phyloP scores from a whole-genome alignment of 768 basidiomycete species.

The Leccinellum rugosiceps region DNA sequence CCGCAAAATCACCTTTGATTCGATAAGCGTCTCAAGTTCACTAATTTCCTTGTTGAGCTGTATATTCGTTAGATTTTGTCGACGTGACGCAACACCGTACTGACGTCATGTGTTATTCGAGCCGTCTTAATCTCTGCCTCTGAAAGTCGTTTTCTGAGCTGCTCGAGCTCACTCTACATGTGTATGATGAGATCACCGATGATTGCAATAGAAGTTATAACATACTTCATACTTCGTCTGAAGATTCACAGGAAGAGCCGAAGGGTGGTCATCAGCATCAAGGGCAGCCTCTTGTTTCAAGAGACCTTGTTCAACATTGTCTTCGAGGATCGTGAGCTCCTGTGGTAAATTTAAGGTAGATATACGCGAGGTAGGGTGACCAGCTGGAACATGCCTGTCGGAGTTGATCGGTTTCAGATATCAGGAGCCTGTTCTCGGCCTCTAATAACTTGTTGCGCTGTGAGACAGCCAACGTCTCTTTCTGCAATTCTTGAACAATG shows the following conservation, averaged over 20 bases:
- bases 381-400: constrained; percentile 51
- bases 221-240: constrained; percentile 53
- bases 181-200: neutral
- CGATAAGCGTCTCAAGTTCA: constrained; percentile 90
- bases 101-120: constrained; percentile 62
- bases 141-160: constrained; percentile 62
- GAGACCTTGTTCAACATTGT: constrained; percentile 64
- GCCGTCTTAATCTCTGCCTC: constrained; percentile 77
- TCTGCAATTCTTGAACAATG: constrained; percentile 85
- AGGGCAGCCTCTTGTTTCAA: constrained; percentile 46
- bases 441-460: constrained; percentile 71
- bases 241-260: constrained; percentile 27
- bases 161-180: constrained; percentile 60
- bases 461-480: constrained; percentile 61
- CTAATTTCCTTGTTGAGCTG: constrained; percentile 90
- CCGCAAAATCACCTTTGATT: constrained; percentile 67
- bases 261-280: constrained; percentile 19
- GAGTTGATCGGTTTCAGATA: constrained; percentile 56
- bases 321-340: constrained; percentile 77
- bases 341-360: constrained; percentile 28
- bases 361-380: neutral
- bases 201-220: neutral
- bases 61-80: constrained; percentile 1
- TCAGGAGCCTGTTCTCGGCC: constrained; percentile 70
- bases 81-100: constrained; percentile 19